Evolutionary conservation across 2,329 filamentous ascomycete species (phyloP).

Genomic region (Arthrinium puccinioides): DNA sequence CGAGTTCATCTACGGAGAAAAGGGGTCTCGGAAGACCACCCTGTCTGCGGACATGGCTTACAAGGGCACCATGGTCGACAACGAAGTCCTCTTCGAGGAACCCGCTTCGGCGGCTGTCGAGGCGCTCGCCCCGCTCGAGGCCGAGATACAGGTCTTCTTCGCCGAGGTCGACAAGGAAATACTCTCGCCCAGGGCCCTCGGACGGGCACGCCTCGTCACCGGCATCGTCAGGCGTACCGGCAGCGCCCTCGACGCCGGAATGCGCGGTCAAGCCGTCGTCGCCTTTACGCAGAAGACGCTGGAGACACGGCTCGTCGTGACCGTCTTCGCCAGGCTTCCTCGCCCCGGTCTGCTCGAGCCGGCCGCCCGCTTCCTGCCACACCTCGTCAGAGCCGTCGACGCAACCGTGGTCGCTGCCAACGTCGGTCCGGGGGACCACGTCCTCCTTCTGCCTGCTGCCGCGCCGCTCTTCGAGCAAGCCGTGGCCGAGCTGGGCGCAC

Average conservation of each 20-base stretch:
- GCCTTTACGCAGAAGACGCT: background rate
- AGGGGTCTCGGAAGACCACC: background rate
- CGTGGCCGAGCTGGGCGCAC: background rate
- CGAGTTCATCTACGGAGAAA: background rate
- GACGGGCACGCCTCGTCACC: background rate
- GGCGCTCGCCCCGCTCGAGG: background rate
- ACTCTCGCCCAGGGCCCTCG: background rate
- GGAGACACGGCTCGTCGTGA: conserved; percentile 1
- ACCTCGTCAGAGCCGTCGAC: background rate
- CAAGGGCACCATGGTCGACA: conserved; percentile 3
- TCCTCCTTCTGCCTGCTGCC: background rate
- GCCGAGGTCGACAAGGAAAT: conserved; percentile 1
- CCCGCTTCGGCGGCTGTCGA: background rate
- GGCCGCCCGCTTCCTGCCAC: background rate
- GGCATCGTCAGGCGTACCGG: conserved; percentile 2
- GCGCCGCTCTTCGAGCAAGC: background rate
- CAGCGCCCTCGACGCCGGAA: conserved; percentile 1
- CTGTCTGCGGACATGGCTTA: background rate
- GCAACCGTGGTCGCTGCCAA: background rate
- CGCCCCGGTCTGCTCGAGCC: background rate
- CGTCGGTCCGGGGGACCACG: background rate
- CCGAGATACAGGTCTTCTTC: conserved; percentile 1
- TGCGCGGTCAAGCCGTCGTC: background rate
- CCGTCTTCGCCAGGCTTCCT: background rate
- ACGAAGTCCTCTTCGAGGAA: conserved; percentile 2